Percentiles rank a stretch among this genome's conserved stretches.
Conservation (phyloP, 2,329 filamentous ascomycete species). For the Fonsecaea pugnacius region DNA sequence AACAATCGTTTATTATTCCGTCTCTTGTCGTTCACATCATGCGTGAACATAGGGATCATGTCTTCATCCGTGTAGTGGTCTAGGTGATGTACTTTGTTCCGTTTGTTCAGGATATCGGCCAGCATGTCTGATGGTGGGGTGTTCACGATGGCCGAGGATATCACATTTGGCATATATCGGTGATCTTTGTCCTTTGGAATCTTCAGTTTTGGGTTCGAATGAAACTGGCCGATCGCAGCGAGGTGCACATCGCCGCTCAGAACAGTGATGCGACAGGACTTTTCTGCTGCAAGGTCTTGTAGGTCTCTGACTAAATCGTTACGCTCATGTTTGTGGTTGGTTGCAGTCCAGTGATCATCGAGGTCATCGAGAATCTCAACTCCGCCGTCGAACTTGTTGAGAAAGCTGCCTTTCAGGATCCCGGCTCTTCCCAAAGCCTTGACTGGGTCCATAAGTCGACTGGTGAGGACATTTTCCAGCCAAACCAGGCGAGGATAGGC, state of each 20-base stretch:
- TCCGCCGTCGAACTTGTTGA: slow-evolving; percentile 89
- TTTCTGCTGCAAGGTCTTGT: slow-evolving; percentile 89
- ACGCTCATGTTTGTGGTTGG: slow-evolving; percentile 88
- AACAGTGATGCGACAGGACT: slow-evolving; percentile 88
- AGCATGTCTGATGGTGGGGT: slow-evolving; percentile 84
- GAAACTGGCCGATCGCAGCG: slow-evolving; percentile 91
- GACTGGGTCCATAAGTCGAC: slow-evolving; percentile 80
- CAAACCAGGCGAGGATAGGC: slow-evolving; percentile 77
- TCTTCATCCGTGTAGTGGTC: slow-evolving; percentile 81
- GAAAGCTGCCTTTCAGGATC: slow-evolving; percentile 70
- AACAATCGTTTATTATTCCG: slow-evolving; percentile 90
- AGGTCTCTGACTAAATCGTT: slow-evolving; percentile 85
- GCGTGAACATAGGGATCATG: slow-evolving; percentile 91
- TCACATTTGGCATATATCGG: slow-evolving; percentile 93
- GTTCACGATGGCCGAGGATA: slow-evolving; percentile 94
- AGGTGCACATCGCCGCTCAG: slow-evolving; percentile 93
- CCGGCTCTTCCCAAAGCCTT: slow-evolving; percentile 86
- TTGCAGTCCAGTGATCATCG: slow-evolving; percentile 97
- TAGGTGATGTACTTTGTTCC: slow-evolving; percentile 75
- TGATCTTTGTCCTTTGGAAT: slow-evolving; percentile 89
- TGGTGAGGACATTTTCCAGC: slow-evolving; percentile 74
- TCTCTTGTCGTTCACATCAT: slow-evolving; percentile 84
- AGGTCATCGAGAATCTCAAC: slow-evolving; percentile 90
- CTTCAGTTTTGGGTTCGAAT: slow-evolving; percentile 81
- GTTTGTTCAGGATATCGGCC: slow-evolving; percentile 89